A percentile compares a stretch with the other conserved stretches of the same genome.
These are phyloP conservation scores for Darksidea phi DNA, from an alignment of 495 filamentous ascomycete species.

Conservation along the genomic window DNA sequence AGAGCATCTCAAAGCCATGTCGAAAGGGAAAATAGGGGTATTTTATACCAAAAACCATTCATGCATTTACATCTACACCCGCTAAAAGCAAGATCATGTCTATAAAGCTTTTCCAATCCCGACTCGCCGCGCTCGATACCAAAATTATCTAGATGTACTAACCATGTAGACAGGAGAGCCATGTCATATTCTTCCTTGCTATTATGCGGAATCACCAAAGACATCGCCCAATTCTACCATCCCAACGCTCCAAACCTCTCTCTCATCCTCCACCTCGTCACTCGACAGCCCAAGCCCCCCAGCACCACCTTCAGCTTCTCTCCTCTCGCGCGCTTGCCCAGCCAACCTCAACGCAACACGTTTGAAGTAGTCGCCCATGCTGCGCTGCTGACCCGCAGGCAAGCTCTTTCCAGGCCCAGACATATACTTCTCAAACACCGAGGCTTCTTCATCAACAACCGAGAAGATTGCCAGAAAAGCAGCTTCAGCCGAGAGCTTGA, in stretches of 20 bases:
- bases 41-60: too few relatives aligned
- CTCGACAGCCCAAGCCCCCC: slow-evolving; percentile 80
- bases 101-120: too few relatives aligned
- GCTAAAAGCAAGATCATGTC: too few relatives aligned
- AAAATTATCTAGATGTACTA: too few relatives aligned
- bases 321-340: slow-evolving; percentile 78
- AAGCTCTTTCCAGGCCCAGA: slow-evolving; percentile 59
- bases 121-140: too few relatives aligned
- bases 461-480: slow-evolving; percentile 93
- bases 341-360: slow-evolving; percentile 79
- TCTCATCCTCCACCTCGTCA: slow-evolving; percentile 90
- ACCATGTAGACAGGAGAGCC: too few relatives aligned
- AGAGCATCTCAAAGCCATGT: too few relatives aligned
- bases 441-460: slow-evolving; percentile 79
- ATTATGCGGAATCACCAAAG: slow-evolving; percentile 20
- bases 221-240: slow-evolving; percentile 75
- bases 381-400: slow-evolving; percentile 69
- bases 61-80: too few relatives aligned
- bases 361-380: slow-evolving; percentile 98
- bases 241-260: slow-evolving; percentile 93
- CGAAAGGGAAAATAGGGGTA: too few relatives aligned
- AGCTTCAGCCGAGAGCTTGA: slow-evolving; percentile 93
- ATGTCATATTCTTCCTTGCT: too few relatives aligned
- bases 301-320: slow-evolving; percentile 83
- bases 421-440: slow-evolving; percentile 91